Base-by-base conservation (phyloP, 495 filamentous ascomycete genomes). In the Penicillium riverlandense region DNA sequence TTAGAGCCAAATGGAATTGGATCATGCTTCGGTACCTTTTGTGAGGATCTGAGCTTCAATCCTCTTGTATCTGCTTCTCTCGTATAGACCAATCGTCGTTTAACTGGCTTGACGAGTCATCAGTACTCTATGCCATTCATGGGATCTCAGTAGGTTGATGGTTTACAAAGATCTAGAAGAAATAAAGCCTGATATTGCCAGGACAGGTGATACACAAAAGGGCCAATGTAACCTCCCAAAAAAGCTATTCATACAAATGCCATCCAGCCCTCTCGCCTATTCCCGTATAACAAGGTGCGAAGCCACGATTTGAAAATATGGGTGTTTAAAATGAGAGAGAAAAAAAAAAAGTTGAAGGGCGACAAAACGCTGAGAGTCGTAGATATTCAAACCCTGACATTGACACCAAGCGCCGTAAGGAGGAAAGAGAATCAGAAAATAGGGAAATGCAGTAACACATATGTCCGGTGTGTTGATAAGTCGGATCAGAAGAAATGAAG, bases 231-330 rank as follows among this genome's bases (percentile, higher is more conserved):
- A 3, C 22, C 22, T 6, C 22, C 22, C 22, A 43, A 40, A 27
- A 35, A 35, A 44, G 32, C 45, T 59, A 57, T 54, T 59, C 50
- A 42, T 59, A 59, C 54, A 59, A 33, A 6, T 22, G 22, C 34
- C 47, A 29, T 33, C 49, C 35, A 36, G 30, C 36, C 41, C 42
- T 41, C 31, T 40, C 30, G 30, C 39, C 31, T 13, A 13, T 28
- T 35, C 22, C 22, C 22, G 22, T 22, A 4, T 22, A 3, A 22
- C 22, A 2, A 22, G 6, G 4, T 22, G 22, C 22, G 22, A 22
- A 22, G 2, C 22, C 22, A 2, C 22, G 22, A 22, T 22, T 22
- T 22, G 2, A 22, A 22, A 34, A 34, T 10, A 34, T 34, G 32
- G 32, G 32, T 34, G n/a, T 33, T 2, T n/a, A 33, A 2, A 6